Evolutionary conservation across 306 rosid genomes (phyloP).

Genomic region (Cucurbita argyrosperma): DNA sequence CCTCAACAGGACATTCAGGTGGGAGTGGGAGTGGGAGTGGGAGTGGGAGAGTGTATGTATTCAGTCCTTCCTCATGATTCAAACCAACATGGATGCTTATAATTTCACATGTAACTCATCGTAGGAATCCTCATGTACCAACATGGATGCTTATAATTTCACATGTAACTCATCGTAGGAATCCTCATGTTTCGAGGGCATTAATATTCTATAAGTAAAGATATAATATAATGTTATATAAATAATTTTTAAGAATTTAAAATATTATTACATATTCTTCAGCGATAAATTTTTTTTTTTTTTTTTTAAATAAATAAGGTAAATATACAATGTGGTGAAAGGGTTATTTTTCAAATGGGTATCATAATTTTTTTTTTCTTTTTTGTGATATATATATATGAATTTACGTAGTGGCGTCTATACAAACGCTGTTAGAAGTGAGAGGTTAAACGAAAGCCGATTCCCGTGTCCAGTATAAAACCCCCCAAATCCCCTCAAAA

Average conservation of each 20-base stretch:
- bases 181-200: not conserved
- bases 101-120: not conserved
- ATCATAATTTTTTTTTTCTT: too few relatives aligned
- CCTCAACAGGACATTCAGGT: not conserved
- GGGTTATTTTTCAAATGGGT: too few relatives aligned
- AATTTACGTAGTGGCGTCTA: not conserved
- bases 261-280: too few relatives aligned
- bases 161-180: not conserved
- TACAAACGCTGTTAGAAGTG: not conserved
- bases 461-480: not conserved
- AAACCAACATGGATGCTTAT: not conserved
- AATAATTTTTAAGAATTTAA: too few relatives aligned
- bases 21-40: too few relatives aligned
- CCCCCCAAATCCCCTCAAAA: constrained; percentile 3
- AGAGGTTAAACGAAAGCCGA: not conserved
- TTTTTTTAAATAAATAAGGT: too few relatives aligned
- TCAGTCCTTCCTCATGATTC: not conserved
- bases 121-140: not conserved
- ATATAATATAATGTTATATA: too few relatives aligned
- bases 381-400: too few relatives aligned
- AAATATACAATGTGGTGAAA: too few relatives aligned
- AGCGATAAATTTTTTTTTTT: too few relatives aligned
- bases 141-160: not conserved
- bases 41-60: too few relatives aligned
- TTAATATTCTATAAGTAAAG: not conserved